Evolutionary conservation across 352 stramenopile species (phyloP).

Genomic region (Pythium diclinum): DNA sequence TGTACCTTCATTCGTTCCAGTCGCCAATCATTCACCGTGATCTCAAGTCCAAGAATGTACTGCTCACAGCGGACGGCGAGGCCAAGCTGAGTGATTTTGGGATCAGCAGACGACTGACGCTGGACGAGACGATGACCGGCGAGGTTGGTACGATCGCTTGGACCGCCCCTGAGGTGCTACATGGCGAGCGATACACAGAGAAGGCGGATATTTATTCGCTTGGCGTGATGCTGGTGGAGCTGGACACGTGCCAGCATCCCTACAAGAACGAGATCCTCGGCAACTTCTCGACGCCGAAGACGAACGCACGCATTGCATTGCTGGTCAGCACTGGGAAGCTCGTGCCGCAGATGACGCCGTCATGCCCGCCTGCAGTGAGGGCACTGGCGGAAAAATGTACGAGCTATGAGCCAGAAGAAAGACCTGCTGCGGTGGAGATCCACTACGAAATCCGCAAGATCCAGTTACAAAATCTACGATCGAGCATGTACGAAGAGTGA

Average conservation of each 20-base stretch:
- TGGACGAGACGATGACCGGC: constrained; percentile 29
- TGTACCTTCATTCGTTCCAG: constrained; percentile 32
- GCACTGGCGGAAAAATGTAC: constrained; percentile 23
- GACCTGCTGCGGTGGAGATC: constrained; percentile 27
- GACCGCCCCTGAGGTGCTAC: constrained; percentile 31
- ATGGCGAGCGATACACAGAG: constrained; percentile 29
- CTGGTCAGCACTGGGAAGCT: constrained; percentile 25
- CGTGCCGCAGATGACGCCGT: constrained; percentile 11
- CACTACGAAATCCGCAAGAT: constrained; percentile 29
- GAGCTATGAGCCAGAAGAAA: constrained; percentile 17
- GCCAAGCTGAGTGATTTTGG: constrained; percentile 27
- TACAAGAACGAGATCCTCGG: constrained; percentile 9
- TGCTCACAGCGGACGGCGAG: constrained; percentile 12
- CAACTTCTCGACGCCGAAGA: background rate
- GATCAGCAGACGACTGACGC: constrained; percentile 15
- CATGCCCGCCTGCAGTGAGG: constrained; percentile 18
- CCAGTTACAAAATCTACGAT: background rate
- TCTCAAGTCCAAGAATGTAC: constrained; percentile 28
- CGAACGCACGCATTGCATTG: constrained; percentile 27
- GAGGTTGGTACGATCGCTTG: constrained; percentile 29
- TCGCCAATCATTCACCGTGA: constrained; percentile 29
- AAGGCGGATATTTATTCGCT: constrained; percentile 37
- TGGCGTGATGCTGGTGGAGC: constrained; percentile 28
- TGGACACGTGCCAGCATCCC: constrained; percentile 26
- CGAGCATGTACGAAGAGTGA: background rate